These are phyloP conservation scores for Dactylorhiza incarnata DNA, from an alignment of 106 monocot species.

Conservation along the genomic window DNA sequence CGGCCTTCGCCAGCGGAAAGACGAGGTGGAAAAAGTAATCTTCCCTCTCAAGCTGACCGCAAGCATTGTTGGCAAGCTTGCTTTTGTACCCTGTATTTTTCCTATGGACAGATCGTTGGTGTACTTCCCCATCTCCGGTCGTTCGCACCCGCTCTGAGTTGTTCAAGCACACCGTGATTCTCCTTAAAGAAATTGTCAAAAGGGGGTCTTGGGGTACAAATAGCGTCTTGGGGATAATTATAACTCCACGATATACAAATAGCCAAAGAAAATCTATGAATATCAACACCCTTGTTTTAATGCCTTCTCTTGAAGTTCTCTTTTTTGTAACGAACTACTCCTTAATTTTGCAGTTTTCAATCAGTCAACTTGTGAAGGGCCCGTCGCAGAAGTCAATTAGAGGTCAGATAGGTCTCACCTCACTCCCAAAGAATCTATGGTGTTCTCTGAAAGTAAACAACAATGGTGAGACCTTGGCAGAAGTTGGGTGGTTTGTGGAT, in stretches of 20 bases:
- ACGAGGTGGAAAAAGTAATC: too few species aligned
- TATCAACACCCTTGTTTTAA: neutral
- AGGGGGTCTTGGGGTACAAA: too few species aligned
- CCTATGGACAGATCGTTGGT: too few species aligned
- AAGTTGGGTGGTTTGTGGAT: conserved; percentile 54
- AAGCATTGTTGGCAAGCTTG: too few species aligned
- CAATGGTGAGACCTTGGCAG: conserved; percentile 25
- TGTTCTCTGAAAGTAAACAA: conserved; percentile 26
- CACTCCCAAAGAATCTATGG: conserved; percentile 57
- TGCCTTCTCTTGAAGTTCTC: neutral
- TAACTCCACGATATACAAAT: neutral
- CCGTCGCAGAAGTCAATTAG: conserved; percentile 17
- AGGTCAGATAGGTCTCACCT: conserved; percentile 22
- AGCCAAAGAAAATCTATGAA: too few species aligned
- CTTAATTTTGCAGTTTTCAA: conserved; percentile 22
- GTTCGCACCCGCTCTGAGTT: too few species aligned
- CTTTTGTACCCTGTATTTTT: too few species aligned
- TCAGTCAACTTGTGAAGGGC: conserved; percentile 25
- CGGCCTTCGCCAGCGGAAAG: too few species aligned
- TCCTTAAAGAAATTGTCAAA: too few species aligned
- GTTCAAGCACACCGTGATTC: too few species aligned
- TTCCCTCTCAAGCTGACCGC: too few species aligned
- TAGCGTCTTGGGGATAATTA: neutral
- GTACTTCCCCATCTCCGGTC: too few species aligned
- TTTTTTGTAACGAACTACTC: neutral